Evolutionary conservation across 176 grass and related monocot genomes (phyloP).

Genomic region (maize (Zea mays)): Zm-B73-REFERENCE-NAM-5.0 NC_050104.1:31228001-31228500

Average conservation of each 20-base stretch:
- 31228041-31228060: conserved; percentile 6
- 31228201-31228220: conserved; percentile 7
- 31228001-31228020: conserved; percentile 70
- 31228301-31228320: not conserved
- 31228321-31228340: not conserved
- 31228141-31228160: not conserved
- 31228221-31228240: not conserved
- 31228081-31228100: conserved; percentile 7
- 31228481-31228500: conserved; percentile 94
- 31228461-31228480: conserved; percentile 49
- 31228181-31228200: not conserved
- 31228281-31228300: not conserved
- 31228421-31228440: conserved; percentile 3
- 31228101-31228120: not conserved
- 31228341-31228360: not conserved
- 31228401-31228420: conserved; percentile 11
- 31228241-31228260: not conserved
- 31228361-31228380: no score
- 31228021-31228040: not conserved
- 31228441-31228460: conserved; percentile 18
- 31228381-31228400: conserved; percentile 2
- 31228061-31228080: not conserved
- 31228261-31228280: not conserved
- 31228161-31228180: not conserved
- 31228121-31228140: conserved; percentile 7